A percentile compares a stretch with the other conserved stretches of the same genome.
phyloP scores from a whole-genome alignment of 768 basidiomycete species.

The Rhodosporidiobolus sp. region DNA sequence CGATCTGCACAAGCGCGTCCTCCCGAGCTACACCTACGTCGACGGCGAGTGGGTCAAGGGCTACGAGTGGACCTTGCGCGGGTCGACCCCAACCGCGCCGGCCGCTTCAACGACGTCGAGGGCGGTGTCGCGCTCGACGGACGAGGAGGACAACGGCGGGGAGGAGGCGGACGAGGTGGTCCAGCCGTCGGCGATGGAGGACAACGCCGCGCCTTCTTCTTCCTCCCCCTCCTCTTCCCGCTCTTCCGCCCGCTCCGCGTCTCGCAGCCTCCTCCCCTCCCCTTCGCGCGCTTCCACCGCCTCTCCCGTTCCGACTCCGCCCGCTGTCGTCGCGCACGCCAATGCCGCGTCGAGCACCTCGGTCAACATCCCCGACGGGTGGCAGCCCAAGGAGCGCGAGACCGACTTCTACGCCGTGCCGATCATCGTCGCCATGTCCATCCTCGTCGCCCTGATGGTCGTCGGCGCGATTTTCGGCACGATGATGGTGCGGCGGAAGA shows the following conservation, averaged over 20 bases:
- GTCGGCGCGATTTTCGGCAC: constrained; percentile 24
- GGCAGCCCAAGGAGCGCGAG: constrained; percentile 22
- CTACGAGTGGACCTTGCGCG: too few species aligned
- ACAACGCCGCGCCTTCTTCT: background rate
- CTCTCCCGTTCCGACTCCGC: background rate
- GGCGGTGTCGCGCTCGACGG: too few species aligned
- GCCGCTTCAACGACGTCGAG: too few species aligned
- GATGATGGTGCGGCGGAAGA: constrained; percentile 30
- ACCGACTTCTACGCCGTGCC: constrained; percentile 39
- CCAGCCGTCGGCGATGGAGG: background rate
- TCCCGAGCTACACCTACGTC: too few species aligned
- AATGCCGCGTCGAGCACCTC: background rate
- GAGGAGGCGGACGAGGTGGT: too few species aligned
- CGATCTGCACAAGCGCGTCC: too few species aligned
- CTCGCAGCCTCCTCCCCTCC: background rate
- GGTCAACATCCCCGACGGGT: constrained; percentile 27
- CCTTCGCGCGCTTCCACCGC: background rate
- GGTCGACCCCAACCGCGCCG: too few species aligned
- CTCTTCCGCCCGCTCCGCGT: background rate
- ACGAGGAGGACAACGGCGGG: too few species aligned
- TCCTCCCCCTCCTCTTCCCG: background rate
- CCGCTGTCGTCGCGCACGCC: too few species aligned
- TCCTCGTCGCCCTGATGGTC: constrained; percentile 33
- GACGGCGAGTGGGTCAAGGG: too few species aligned
- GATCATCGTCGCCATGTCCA: constrained; percentile 33